Evolutionary conservation across 2,329 filamentous ascomycete species (phyloP).

Genomic region (Pseudogymnoascus sp.): DNA sequence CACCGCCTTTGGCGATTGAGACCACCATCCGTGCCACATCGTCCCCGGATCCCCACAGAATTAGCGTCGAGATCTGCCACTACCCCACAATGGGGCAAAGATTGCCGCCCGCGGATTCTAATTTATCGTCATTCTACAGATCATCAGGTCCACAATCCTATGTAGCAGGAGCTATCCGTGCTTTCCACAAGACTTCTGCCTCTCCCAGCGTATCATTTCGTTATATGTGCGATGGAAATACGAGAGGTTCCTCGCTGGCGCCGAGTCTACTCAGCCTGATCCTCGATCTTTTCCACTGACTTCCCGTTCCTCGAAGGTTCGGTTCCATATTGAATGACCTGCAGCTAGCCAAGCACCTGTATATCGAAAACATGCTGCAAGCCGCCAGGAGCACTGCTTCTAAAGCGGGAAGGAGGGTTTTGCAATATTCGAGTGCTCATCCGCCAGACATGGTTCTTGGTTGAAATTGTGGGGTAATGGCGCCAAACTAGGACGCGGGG

Average conservation of each 20-base stretch:
- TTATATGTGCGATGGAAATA: neutral
- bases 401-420: neutral
- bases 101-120: neutral
- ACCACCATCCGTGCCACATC: neutral
- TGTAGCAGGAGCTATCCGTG: neutral
- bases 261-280: neutral
- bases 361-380: neutral
- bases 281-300: neutral
- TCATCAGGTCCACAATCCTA: conserved; percentile 2
- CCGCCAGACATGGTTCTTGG: neutral
- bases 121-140: neutral
- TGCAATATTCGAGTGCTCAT: neutral
- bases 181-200: neutral
- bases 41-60: neutral
- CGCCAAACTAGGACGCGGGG: conserved; percentile 3
- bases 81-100: conserved; percentile 4
- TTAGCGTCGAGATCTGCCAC: neutral
- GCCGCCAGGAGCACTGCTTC: neutral
- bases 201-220: neutral
- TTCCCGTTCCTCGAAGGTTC: neutral
- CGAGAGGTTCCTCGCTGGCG: neutral
- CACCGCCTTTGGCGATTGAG: neutral
- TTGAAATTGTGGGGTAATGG: neutral
- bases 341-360: neutral
- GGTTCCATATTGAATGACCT: neutral